Percentiles rank a stretch among this genome's conserved stretches.
Evolutionary conservation across 2,329 filamentous ascomycete species (phyloP).

Genomic region (Pyricularia sp.): DNA sequence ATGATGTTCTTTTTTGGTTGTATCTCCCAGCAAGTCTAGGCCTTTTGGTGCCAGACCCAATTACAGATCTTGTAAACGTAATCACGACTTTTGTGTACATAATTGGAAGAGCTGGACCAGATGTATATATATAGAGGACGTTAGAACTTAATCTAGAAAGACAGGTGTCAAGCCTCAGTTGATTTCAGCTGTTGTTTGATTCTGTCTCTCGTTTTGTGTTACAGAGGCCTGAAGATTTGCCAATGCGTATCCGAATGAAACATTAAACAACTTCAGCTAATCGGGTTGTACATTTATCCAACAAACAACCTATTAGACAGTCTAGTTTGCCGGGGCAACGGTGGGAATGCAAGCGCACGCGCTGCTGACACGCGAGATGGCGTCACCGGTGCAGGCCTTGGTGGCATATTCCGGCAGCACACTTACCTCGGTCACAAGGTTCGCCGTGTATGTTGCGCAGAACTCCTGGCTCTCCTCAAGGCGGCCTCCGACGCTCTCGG

Average conservation of each 20-base stretch:
- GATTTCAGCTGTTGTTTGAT: neutral
- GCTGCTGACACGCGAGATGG: constrained; percentile 5
- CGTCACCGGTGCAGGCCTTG: constrained; percentile 2
- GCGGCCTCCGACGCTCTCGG: constrained; percentile 21
- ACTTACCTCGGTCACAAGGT: constrained; percentile 1
- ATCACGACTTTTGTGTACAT: neutral
- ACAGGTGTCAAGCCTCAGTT: neutral
- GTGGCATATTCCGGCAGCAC: constrained; percentile 4
- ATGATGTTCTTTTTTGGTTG: neutral
- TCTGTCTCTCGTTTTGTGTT: neutral
- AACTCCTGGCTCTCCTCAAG: constrained; percentile 22
- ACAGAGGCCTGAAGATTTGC: neutral
- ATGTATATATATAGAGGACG: neutral
- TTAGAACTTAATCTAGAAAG: neutral
- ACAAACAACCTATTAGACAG: neutral
- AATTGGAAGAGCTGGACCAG: too few species aligned
- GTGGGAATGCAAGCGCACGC: constrained; percentile 4
- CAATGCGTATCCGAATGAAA: too few species aligned
- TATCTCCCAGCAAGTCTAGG: neutral
- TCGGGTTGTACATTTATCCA: neutral
- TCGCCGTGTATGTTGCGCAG: constrained; percentile 18
- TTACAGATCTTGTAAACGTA: neutral
- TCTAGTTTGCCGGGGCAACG: neutral
- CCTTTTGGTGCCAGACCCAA: neutral
- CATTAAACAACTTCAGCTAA: too few species aligned